These are phyloP conservation scores for Coix lacrymajobi DNA, from an alignment of 176 grass and related monocot genomes.

Conservation along the genomic window DNA sequence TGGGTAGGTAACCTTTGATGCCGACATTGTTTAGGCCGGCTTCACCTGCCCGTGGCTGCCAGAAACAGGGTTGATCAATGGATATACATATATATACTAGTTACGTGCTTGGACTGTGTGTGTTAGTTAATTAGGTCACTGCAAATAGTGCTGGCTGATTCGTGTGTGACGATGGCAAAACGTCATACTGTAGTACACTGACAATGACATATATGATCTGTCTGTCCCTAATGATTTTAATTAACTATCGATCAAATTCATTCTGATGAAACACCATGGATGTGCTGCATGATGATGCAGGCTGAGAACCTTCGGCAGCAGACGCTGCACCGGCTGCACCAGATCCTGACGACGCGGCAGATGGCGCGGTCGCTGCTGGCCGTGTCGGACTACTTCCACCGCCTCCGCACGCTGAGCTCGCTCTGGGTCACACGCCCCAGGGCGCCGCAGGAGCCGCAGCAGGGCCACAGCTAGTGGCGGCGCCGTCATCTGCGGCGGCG, in stretches of 20 bases:
- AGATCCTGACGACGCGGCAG: conserved; percentile 64
- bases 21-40: conserved; percentile 22
- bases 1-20: conserved; percentile 12
- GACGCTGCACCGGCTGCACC: conserved; percentile 61
- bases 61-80: not conserved
- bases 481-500: not conserved
- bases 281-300: conserved; percentile 21
- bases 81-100: not conserved
- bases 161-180: not conserved
- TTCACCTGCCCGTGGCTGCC: conserved; percentile 38
- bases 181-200: not conserved
- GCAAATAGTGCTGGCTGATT: conserved; percentile 13
- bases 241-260: not conserved
- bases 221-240: not conserved
- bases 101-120: not conserved
- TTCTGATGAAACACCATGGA: not conserved
- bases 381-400: conserved; percentile 70
- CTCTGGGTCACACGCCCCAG: conserved; percentile 56
- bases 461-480: conserved; percentile 20
- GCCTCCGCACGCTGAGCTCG: conserved; percentile 69
- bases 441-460: conserved; percentile 17
- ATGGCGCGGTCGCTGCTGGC: conserved; percentile 68
- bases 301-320: conserved; percentile 71
- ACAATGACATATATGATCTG: not conserved
- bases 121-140: not conserved